phyloP scores from a whole-genome alignment of 2,329 filamentous ascomycete species.

The Elsinoe batatas region DNA sequence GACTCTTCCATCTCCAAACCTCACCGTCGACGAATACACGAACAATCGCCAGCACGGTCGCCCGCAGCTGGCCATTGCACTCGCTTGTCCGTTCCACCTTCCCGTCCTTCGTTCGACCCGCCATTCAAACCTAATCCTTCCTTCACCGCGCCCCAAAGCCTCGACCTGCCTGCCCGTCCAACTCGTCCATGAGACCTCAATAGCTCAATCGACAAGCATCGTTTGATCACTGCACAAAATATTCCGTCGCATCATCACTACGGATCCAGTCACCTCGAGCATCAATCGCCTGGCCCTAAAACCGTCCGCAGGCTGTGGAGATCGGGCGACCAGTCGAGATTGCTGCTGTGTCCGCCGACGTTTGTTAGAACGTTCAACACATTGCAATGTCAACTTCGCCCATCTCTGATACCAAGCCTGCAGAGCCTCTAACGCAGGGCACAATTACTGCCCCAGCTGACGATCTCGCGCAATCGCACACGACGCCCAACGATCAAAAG shows the following conservation, averaged over 20 bases:
- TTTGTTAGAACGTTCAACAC: slow-evolving; percentile 12
- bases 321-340: slow-evolving; percentile 8
- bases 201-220: slow-evolving; percentile 4
- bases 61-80: slow-evolving; percentile 5
- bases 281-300: not conserved
- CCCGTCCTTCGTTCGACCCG: slow-evolving; percentile 6
- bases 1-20: not conserved
- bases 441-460: not conserved
- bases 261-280: not conserved
- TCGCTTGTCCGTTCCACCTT: slow-evolving; percentile 8
- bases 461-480: not conserved
- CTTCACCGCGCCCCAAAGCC: slow-evolving; percentile 10
- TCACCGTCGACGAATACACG: slow-evolving; percentile 6
- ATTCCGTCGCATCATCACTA: slow-evolving; percentile 1
- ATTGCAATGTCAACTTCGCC: slow-evolving; percentile 9
- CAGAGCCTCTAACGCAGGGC: slow-evolving; percentile 5
- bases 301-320: slow-evolving; percentile 4
- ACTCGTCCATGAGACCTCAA: slow-evolving; percentile 7
- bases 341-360: slow-evolving; percentile 11
- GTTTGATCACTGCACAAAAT: not conserved
- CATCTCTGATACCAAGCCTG: slow-evolving; percentile 9
- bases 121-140: slow-evolving; percentile 7
- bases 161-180: not conserved
- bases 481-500: not conserved
- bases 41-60: not conserved